Percentiles rank a stretch among this genome's conserved stretches.
Evolutionary conservation across 148 eudicot genomes (phyloP).

Genomic region (Drosera capensis): DNA sequence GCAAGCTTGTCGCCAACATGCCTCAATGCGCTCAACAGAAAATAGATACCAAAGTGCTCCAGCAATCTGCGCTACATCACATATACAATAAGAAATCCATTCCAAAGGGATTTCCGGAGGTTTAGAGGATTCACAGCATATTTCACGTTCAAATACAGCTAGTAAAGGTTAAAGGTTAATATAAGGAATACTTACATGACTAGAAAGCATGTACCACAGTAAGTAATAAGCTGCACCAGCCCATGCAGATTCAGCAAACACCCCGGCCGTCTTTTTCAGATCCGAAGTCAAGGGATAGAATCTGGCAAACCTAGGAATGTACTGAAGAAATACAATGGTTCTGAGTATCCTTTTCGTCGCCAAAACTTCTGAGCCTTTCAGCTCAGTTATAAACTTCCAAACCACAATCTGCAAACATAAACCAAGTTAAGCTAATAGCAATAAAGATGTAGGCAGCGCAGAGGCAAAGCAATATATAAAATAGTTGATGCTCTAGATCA

Average conservation of each 20-base stretch:
- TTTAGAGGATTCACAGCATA: too few relatives aligned
- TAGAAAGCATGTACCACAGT: slow-evolving; percentile 53
- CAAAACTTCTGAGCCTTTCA: slow-evolving; percentile 28
- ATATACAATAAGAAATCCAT: slow-evolving; percentile 1
- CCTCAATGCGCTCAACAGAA: slow-evolving; percentile 36
- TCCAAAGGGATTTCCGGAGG: too few relatives aligned
- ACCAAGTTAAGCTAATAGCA: not conserved
- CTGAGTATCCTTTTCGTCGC: slow-evolving; percentile 33
- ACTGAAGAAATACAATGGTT: slow-evolving; percentile 34
- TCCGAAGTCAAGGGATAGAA: slow-evolving; percentile 44
- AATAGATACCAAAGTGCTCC: slow-evolving; percentile 66
- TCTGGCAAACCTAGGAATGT: slow-evolving; percentile 45
- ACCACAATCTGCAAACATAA: slow-evolving; percentile 31
- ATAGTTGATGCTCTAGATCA: not conserved
- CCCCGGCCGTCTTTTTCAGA: slow-evolving; percentile 51
- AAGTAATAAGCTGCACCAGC: slow-evolving; percentile 74
- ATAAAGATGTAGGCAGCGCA: not conserved
- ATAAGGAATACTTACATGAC: slow-evolving; percentile 42
- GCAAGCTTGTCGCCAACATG: slow-evolving; percentile 49
- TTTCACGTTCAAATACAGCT: not conserved
- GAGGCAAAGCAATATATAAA: too few relatives aligned
- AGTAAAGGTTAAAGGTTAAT: not conserved
- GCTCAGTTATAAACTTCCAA: slow-evolving; percentile 33
- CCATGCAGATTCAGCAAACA: slow-evolving; percentile 64
- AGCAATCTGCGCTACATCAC: slow-evolving; percentile 21